Conservation (phyloP, 2,329 filamentous ascomycete species). For the Apiospora malaysiana region DNA sequence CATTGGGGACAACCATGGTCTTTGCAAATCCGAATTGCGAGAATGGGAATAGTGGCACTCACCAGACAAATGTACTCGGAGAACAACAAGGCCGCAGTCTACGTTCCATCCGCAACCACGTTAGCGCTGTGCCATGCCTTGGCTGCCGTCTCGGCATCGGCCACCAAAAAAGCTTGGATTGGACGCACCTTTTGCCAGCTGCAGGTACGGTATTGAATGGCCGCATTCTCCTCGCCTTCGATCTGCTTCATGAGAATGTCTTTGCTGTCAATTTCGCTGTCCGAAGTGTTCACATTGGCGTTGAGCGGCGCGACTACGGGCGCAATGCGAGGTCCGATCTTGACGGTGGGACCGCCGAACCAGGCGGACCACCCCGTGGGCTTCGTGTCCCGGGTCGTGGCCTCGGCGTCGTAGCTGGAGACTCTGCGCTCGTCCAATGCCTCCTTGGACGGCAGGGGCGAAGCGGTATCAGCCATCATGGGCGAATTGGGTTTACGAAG, state of each 20-base stretch:
- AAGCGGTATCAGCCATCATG: conserved; percentile 33
- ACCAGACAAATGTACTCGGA: conserved; percentile 91
- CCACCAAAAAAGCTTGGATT: conserved; percentile 16
- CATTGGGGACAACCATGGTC: background rate
- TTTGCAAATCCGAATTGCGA: background rate
- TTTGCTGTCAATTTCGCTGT: conserved; percentile 52
- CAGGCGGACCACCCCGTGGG: conserved; percentile 42
- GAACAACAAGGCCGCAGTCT: conserved; percentile 88
- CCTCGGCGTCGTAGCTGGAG: conserved; percentile 54
- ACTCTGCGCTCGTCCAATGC: conserved; percentile 13
- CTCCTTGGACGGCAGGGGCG: conserved; percentile 28
- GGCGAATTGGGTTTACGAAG: conserved; percentile 9
- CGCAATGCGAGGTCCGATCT: conserved; percentile 58
- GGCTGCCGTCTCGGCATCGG: conserved; percentile 24
- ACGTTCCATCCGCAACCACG: conserved; percentile 23
- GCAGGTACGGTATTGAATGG: conserved; percentile 91
- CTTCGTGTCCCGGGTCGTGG: conserved; percentile 48
- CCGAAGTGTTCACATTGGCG: conserved; percentile 40
- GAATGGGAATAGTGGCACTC: conserved; percentile 27
- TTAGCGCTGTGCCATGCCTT: conserved; percentile 26
- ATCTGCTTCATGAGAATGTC: conserved; percentile 70
- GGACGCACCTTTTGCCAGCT: conserved; percentile 81
- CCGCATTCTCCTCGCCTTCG: conserved; percentile 75
- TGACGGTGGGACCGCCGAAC: conserved; percentile 47
- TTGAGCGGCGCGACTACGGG: conserved; percentile 42